Conservation (phyloP, 2,329 filamentous ascomycete species). For the Neocucurbitaria cava region DNA sequence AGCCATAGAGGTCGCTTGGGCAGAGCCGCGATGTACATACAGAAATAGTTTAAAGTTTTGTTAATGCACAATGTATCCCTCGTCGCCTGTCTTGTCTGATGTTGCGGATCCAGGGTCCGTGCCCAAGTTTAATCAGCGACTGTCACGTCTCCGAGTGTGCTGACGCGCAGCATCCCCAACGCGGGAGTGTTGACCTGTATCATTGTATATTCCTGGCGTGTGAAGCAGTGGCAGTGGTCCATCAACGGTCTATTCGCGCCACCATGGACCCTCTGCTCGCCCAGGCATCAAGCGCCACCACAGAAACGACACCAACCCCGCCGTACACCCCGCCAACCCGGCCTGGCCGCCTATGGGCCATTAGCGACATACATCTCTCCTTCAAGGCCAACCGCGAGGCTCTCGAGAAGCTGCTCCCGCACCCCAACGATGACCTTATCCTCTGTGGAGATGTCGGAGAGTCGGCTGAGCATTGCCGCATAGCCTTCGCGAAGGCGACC, state of each 20-base stretch:
- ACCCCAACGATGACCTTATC: conserved; percentile 54
- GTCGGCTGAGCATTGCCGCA: conserved; percentile 40
- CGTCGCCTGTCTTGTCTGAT: too few species aligned
- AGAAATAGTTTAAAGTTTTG: too few species aligned
- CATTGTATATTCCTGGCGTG: background rate
- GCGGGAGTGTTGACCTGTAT: background rate
- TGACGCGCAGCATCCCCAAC: background rate
- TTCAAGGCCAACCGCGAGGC: conserved; percentile 56
- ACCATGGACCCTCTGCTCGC: conserved; percentile 35
- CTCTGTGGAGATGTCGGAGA: conserved; percentile 54
- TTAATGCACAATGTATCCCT: too few species aligned
- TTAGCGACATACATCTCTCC: conserved; percentile 56
- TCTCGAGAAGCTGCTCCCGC: conserved; percentile 49
- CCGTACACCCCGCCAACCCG: conserved; percentile 14
- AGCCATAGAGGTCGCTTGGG: background rate
- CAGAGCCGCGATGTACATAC: background rate
- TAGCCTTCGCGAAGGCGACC: conserved; percentile 50
- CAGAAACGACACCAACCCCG: conserved; percentile 8
- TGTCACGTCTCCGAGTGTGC: background rate
- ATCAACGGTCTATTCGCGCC: background rate
- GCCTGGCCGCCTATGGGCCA: conserved; percentile 51
- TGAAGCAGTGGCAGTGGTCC: background rate
- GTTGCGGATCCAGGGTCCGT: background rate
- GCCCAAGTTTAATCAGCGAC: background rate
- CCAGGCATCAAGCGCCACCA: conserved; percentile 18